Evolutionary conservation across 768 basidiomycete species (phyloP).

Genomic region (Suillus subaureus): DNA sequence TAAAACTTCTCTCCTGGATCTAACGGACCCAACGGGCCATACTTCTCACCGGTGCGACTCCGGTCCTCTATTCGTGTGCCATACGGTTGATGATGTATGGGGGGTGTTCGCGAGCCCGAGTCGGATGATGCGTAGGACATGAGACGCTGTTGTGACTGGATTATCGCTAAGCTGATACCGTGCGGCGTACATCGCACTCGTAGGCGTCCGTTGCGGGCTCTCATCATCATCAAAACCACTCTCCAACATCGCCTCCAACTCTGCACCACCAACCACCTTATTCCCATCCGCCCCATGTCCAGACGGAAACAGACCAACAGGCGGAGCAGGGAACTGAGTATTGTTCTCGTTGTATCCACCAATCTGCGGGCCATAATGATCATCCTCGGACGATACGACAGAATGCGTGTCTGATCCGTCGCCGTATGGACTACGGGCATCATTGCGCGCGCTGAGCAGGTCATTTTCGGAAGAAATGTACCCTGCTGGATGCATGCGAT

Average conservation of each 20-base stretch:
- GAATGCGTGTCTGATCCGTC: slow-evolving; percentile 84
- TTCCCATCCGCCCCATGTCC: slow-evolving; percentile 25
- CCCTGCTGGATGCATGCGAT: slow-evolving; percentile 72
- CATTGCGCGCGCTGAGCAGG: slow-evolving; percentile 56
- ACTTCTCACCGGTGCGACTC: slow-evolving; percentile 38
- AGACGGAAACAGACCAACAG: slow-evolving; percentile 56
- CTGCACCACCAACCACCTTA: slow-evolving; percentile 62
- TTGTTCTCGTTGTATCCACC: slow-evolving; percentile 93
- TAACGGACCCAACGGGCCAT: slow-evolving; percentile 59
- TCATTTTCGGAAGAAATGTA: slow-evolving; percentile 65
- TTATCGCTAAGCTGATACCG: slow-evolving; percentile 72
- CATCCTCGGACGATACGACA: slow-evolving; percentile 86
- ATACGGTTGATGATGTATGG: slow-evolving; percentile 38
- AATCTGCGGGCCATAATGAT: slow-evolving; percentile 94
- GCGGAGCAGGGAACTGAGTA: slow-evolving; percentile 80
- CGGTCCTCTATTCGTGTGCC: slow-evolving; percentile 40
- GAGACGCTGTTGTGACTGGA: slow-evolving; percentile 31
- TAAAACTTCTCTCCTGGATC: slow-evolving; percentile 60
- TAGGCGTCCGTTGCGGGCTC: slow-evolving; percentile 42
- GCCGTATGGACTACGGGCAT: slow-evolving; percentile 57
- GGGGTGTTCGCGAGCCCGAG: slow-evolving; percentile 23
- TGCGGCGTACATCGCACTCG: slow-evolving; percentile 41
- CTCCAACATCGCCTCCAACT: slow-evolving; percentile 93
- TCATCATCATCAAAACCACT: slow-evolving; percentile 80
- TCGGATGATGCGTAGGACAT: slow-evolving; percentile 56